These are phyloP conservation scores for Vitis cinerea DNA, from an alignment of 164 flowering plant species.

Conservation along the genomic window DNA sequence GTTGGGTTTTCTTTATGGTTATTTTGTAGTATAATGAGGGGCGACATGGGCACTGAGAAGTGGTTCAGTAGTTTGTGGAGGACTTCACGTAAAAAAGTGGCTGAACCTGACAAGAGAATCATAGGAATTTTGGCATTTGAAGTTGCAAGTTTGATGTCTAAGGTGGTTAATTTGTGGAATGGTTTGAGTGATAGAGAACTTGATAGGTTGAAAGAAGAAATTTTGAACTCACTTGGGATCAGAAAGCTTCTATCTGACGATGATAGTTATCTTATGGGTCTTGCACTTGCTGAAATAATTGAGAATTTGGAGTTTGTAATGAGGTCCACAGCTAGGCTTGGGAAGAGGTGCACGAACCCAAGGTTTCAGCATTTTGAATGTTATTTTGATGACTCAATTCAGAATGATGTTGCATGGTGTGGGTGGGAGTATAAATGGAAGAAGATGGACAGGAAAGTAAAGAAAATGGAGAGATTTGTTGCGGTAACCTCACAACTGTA, in stretches of 20 bases:
- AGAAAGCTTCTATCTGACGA: slow-evolving; percentile 50
- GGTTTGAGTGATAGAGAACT: slow-evolving; percentile 40
- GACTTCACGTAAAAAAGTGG: slow-evolving; percentile 25
- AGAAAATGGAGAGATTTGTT: slow-evolving; percentile 62
- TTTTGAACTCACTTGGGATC: slow-evolving; percentile 43
- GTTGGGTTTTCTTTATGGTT: slow-evolving; percentile 9
- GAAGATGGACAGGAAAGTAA: slow-evolving; percentile 70
- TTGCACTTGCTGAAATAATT: slow-evolving; percentile 48
- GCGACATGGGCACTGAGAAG: slow-evolving; percentile 28
- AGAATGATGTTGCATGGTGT: slow-evolving; percentile 30
- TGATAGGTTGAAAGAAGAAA: slow-evolving; percentile 36
- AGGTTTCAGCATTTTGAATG: slow-evolving; percentile 37
- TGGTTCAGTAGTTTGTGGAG: slow-evolving; percentile 52
- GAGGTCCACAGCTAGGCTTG: slow-evolving; percentile 42
- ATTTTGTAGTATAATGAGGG: slow-evolving; percentile 11
- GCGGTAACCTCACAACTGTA: slow-evolving; percentile 44
- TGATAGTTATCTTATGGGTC: slow-evolving; percentile 44
- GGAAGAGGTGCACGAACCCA: slow-evolving; percentile 52
- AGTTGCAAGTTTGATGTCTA: slow-evolving; percentile 57
- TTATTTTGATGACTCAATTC: slow-evolving; percentile 27
- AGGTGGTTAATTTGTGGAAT: slow-evolving; percentile 52
- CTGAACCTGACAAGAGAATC: slow-evolving; percentile 33
- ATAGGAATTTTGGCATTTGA: slow-evolving; percentile 64
- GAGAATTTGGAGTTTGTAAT: slow-evolving; percentile 42
- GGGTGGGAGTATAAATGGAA: slow-evolving; percentile 52